phyloP scores from a whole-genome alignment of 1,284 basidiomycete genomes.

The Cystobasidiaceae sp. region DNA sequence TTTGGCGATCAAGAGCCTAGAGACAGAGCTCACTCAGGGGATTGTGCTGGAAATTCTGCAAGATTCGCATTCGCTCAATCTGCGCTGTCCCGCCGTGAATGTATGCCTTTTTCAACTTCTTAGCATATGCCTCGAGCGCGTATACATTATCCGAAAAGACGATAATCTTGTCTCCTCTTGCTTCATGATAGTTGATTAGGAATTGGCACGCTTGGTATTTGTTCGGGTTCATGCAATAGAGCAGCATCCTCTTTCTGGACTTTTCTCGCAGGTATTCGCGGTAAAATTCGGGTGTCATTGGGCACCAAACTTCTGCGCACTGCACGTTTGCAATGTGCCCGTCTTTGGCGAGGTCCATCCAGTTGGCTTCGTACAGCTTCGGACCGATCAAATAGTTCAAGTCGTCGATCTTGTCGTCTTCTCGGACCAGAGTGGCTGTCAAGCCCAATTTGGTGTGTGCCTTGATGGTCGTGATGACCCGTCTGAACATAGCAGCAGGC shows the following conservation, averaged over 20 bases:
- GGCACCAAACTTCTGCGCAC: constrained; percentile 99
- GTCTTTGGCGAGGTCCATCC: constrained; percentile 99
- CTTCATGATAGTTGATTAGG: constrained; percentile 96
- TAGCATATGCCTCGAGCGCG: constrained; percentile 93
- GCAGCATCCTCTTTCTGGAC: constrained; percentile 80
- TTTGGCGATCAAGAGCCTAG: background rate
- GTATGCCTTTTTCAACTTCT: constrained; percentile 86
- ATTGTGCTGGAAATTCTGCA: constrained; percentile 94
- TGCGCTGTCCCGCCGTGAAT: constrained; percentile 97
- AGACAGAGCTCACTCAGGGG: constrained; percentile 52
- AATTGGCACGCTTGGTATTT: constrained; percentile 99
- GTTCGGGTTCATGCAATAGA: constrained; percentile 99
- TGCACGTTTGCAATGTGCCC: constrained; percentile 98
- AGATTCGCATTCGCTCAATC: constrained; percentile 88
- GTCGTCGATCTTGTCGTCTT: constrained; percentile 98
- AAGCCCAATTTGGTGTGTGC: constrained; percentile 94
- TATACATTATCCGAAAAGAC: constrained; percentile 99
- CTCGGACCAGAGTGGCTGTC: constrained; percentile 95
- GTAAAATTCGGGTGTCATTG: constrained; percentile 99
- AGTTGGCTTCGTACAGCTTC: constrained; percentile 98
- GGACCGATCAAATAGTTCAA: constrained; percentile 99
- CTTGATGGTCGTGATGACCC: constrained; percentile 93
- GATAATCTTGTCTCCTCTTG: constrained; percentile 96
- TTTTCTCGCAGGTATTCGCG: constrained; percentile 92
- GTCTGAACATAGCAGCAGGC: constrained; percentile 91